Conservation (phyloP, 345 rosid genomes). For the Eucalyptus virginea region DNA sequence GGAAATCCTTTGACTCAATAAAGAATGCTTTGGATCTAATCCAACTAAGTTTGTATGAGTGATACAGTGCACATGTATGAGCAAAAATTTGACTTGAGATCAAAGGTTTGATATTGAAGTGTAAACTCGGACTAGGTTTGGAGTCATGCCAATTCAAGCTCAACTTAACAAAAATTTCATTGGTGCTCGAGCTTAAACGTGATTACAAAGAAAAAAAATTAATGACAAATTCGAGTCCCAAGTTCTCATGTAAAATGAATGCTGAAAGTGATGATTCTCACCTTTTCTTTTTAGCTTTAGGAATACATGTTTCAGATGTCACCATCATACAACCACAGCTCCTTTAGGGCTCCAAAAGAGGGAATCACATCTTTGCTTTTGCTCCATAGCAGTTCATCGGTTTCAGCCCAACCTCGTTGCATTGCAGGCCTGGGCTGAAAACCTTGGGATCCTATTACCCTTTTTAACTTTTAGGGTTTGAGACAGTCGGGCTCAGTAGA, state of each 20-base stretch:
- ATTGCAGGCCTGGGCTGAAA: background rate
- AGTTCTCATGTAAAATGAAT: background rate
- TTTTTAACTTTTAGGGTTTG: too few relatives aligned
- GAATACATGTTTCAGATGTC: background rate
- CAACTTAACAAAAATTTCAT: fast-evolving
- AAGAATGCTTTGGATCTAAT: too few relatives aligned
- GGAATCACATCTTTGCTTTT: background rate
- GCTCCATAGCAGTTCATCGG: background rate
- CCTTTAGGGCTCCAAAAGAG: background rate
- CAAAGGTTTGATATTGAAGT: fast-evolving
- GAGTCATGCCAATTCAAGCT: background rate
- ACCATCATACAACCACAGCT: background rate
- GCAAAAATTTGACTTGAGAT: too few relatives aligned
- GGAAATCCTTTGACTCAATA: too few relatives aligned
- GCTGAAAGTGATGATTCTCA: background rate
- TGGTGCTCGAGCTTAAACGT: background rate
- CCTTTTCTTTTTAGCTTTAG: background rate
- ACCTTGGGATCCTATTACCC: background rate
- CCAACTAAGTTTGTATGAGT: too few relatives aligned
- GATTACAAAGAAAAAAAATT: background rate
- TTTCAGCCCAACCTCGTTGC: background rate
- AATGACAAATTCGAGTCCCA: background rate
- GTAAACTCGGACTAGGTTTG: too few relatives aligned
- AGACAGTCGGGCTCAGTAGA: background rate
- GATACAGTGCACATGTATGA: too few relatives aligned